Evolutionary conservation across 805 yeast genomes (phyloP).

Genomic region (Yarrowia sp.): DNA sequence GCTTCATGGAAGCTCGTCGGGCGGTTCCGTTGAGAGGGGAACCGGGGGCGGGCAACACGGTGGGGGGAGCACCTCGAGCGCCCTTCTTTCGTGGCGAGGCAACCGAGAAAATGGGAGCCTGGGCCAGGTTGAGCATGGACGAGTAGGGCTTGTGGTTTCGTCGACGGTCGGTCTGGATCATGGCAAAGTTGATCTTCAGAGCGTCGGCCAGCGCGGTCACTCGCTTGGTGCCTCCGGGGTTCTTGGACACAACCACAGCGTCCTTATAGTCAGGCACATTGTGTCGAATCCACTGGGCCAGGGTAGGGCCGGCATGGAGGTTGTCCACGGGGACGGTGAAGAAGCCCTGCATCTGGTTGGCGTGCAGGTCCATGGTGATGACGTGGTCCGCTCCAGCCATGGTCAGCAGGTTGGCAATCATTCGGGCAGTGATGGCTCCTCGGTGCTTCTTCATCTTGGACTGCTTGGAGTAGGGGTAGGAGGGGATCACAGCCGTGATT

Average conservation of each 20-base stretch:
- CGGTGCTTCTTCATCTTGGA: conserved; percentile 98
- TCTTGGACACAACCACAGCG: conserved; percentile 95
- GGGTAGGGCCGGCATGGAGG: conserved; percentile 92
- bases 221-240: conserved; percentile 98
- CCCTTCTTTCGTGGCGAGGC: conserved; percentile 38
- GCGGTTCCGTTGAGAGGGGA: conserved; percentile 31
- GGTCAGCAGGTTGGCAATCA: conserved; percentile 91
- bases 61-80: conserved; percentile 29
- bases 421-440: conserved; percentile 97
- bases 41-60: conserved; percentile 33
- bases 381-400: conserved; percentile 99
- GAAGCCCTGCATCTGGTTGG: conserved; percentile 99
- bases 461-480: conserved; percentile 96
- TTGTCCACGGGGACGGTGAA: conserved; percentile 97
- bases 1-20: conserved; percentile 36
- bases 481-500: conserved; percentile 96
- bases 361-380: conserved; percentile 93
- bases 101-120: conserved; percentile 35
- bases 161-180: conserved; percentile 98
- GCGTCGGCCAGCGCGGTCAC: conserved; percentile 98
- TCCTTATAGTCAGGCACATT: conserved; percentile 80
- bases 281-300: conserved; percentile 94
- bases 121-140: conserved; percentile 37
- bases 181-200: conserved; percentile 93
- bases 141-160: conserved; percentile 37